Percentiles rank a stretch among this genome's conserved stretches.
phyloP scores from a whole-genome alignment of 768 basidiomycete genomes.

The Suillus subaureus region DNA sequence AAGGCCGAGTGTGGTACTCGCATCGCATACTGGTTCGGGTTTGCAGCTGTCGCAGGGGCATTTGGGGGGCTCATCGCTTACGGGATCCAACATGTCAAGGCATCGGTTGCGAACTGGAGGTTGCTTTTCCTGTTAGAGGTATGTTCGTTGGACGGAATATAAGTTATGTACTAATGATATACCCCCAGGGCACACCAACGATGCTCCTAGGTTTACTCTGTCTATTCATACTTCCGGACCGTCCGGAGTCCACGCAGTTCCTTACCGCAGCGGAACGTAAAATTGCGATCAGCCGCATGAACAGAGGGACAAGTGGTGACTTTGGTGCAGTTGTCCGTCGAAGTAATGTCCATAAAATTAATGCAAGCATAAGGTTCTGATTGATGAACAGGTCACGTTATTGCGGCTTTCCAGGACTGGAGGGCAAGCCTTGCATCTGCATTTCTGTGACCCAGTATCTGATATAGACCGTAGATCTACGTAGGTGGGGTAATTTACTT shows the following conservation, averaged over 20 bases:
- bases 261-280: constrained; percentile 36
- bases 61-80: constrained; percentile 60
- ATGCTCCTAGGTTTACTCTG: constrained; percentile 30
- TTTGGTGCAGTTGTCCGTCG: constrained; percentile 43
- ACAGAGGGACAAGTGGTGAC: constrained; percentile 46
- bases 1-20: constrained; percentile 49
- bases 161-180: background rate
- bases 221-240: constrained; percentile 31
- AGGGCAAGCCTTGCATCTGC: constrained; percentile 24
- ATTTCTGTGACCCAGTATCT: constrained; percentile 3
- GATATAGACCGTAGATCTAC: constrained; percentile 36
- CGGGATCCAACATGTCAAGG: constrained; percentile 46
- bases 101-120: constrained; percentile 45
- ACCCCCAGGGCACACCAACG: constrained; percentile 57
- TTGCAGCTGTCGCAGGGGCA: constrained; percentile 58
- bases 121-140: constrained; percentile 33
- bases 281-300: constrained; percentile 36
- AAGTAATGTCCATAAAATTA: constrained; percentile 24
- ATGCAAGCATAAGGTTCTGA: background rate
- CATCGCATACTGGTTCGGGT: constrained; percentile 55
- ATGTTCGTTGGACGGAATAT: background rate
- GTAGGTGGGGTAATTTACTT: constrained; percentile 51
- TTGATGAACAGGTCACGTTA: constrained; percentile 39
- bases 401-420: constrained; percentile 50
- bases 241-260: constrained; percentile 37